Evolutionary conservation across 2,329 filamentous ascomycete genomes (phyloP), one percentile per base, ranked within the genome.

Genomic region (Trichoderma afroharzianum): DNA sequence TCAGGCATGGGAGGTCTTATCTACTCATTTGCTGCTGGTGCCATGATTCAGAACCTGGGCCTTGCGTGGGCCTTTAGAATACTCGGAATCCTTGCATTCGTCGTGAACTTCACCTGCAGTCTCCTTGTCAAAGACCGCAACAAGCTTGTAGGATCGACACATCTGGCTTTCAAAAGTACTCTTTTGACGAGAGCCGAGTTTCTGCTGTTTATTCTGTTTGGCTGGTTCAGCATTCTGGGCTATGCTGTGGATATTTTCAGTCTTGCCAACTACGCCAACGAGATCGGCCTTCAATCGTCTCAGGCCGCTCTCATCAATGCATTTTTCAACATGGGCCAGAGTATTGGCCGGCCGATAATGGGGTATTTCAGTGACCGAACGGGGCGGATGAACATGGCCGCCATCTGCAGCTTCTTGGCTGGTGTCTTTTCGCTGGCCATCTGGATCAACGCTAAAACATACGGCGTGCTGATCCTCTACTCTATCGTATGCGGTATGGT

Each of bases 241-340:
- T 95, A 95, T 76, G 86, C 93, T 30, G 91, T 93, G 5, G 85
- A 94, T n/a, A 86, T 94, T 58, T 95, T 94, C 80, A 92, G 89
- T 12, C 82, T 95, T 59, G 90, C 92, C 15, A 92, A 91, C 78
- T 95, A 94, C 77, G 91, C 91, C 47, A 85, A 87, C 70, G 86
- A 85, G 5, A 87, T 94, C 57, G 92, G 92, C 1, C 86, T 94
- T 33, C 85, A 85, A 1, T 84, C 91, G 2, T 85, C 87, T 6
- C 89, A 95, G 76, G 92, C 91, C 7, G 90, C 90, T 0, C 84
- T 94, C 18, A 85, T 93, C 59, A 91, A 89, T n/a, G 93, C 93
- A 5, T 80, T 94, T 47, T 86, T 95, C 75, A 95, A 93, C 78
- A 77, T 89, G n/a, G 85, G 85, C 0, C 88, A 90, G 77, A 91